Percentiles rank a stretch among this genome's conserved stretches.
Conservation (phyloP, 768 basidiomycete species). For the Candolleomyces eurysporus region DNA sequence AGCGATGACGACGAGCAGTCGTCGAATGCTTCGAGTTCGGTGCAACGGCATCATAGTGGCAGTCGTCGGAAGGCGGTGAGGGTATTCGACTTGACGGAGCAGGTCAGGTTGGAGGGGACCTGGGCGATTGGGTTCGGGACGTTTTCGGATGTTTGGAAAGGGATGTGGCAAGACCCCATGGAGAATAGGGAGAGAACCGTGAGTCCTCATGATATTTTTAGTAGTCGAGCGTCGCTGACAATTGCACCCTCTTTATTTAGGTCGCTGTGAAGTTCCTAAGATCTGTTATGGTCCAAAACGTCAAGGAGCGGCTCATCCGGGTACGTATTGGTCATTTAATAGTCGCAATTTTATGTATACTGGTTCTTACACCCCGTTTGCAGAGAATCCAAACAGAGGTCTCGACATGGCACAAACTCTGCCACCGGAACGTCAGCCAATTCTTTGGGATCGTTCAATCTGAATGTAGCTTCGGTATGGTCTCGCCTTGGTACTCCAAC, state of each 20-base stretch:
- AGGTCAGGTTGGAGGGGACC: constrained; percentile 45
- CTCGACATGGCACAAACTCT: constrained; percentile 55
- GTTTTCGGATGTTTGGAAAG: constrained; percentile 65
- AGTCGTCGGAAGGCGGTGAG: background rate
- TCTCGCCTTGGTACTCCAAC: constrained; percentile 63
- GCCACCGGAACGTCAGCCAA: constrained; percentile 53
- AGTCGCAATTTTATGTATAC: background rate
- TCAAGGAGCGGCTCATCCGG: constrained; percentile 51
- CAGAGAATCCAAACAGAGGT: constrained; percentile 59
- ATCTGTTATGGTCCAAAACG: constrained; percentile 47
- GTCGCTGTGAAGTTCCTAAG: constrained; percentile 60
- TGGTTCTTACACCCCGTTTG: background rate
- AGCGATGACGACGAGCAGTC: background rate
- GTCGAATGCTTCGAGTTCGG: background rate
- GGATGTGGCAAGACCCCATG: constrained; percentile 47
- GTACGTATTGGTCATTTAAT: constrained; percentile 22
- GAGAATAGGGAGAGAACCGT: constrained; percentile 36
- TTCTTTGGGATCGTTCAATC: constrained; percentile 55
- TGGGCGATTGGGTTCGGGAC: constrained; percentile 51
- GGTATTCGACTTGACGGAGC: constrained; percentile 55
- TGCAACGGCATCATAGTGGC: background rate
- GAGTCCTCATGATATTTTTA: constrained; percentile 5
- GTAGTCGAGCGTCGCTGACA: background rate
- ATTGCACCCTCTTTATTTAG: constrained; percentile 22
- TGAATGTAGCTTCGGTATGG: constrained; percentile 55